Evolutionary conservation across 192 early-diverging fungal species (phyloP).

Genomic region (Radiomyces spectabilis): DNA sequence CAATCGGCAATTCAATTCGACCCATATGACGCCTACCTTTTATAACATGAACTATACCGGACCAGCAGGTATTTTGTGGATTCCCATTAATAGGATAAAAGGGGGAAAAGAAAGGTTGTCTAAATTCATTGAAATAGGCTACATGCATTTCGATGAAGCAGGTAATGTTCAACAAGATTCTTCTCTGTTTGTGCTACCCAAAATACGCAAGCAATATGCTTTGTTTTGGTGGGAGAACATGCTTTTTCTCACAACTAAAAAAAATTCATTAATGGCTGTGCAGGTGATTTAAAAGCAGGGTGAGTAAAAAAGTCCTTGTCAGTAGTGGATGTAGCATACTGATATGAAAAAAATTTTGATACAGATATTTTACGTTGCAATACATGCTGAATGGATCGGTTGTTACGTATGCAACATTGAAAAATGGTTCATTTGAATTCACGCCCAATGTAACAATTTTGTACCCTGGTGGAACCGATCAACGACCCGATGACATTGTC

Average conservation of each 20-base stretch:
- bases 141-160: slow-evolving; percentile 22
- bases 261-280: background rate
- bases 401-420: slow-evolving; percentile 23
- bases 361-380: slow-evolving; percentile 4
- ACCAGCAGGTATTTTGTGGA: slow-evolving; percentile 28
- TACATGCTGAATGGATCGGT: slow-evolving; percentile 27
- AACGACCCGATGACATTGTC: slow-evolving; percentile 24
- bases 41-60: slow-evolving; percentile 39
- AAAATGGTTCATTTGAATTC: slow-evolving; percentile 24
- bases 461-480: slow-evolving; percentile 27
- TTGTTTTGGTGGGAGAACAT: too few relatives aligned
- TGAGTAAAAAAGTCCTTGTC: background rate
- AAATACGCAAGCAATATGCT: too few relatives aligned
- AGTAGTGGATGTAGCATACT: background rate
- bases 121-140: slow-evolving; percentile 9
- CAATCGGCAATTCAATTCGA: slow-evolving; percentile 3
- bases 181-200: too few relatives aligned
- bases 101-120: too few relatives aligned
- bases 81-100: too few relatives aligned
- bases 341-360: background rate
- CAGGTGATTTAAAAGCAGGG: background rate
- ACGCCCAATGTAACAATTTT: slow-evolving; percentile 14
- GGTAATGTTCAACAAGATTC: too few relatives aligned
- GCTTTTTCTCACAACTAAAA: too few relatives aligned
- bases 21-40: slow-evolving; percentile 26